Percentiles rank a stretch among this genome's conserved stretches.
These are phyloP conservation scores for Fistulinella prunicolor DNA, from an alignment of 768 basidiomycete genomes.

Conservation along the genomic window DNA sequence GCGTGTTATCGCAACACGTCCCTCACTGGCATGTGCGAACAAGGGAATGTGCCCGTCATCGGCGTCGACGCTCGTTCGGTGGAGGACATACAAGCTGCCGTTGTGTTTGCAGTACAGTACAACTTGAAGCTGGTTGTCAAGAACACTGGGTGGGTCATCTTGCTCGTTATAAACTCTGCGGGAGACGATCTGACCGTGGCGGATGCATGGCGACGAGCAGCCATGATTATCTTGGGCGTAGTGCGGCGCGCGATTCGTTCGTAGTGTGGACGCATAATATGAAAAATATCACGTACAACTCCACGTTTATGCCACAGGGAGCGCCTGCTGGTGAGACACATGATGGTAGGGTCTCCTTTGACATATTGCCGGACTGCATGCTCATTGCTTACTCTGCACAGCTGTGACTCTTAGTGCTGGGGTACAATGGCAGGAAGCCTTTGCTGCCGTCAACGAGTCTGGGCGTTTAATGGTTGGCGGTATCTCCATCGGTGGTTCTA, in stretches of 20 bases:
- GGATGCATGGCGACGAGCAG: background rate
- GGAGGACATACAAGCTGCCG: background rate
- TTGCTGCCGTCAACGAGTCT: background rate
- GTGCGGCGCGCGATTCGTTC: background rate
- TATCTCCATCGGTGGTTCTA: background rate
- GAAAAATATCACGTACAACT: background rate
- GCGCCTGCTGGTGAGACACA: background rate
- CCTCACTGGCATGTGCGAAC: background rate
- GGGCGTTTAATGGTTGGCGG: background rate
- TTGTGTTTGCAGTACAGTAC: background rate
- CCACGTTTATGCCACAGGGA: background rate
- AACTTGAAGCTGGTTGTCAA: background rate
- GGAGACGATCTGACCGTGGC: too few species aligned
- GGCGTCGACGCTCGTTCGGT: background rate
- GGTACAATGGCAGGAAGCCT: background rate
- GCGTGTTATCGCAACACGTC: background rate
- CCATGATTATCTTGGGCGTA: background rate
- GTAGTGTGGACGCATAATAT: background rate
- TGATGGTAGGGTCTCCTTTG: background rate
- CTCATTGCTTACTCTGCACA: background rate
- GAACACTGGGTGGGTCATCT: background rate
- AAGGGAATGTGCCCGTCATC: background rate
- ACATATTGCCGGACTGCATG: background rate
- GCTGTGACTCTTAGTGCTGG: background rate
- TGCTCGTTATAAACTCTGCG: too few species aligned